These are phyloP conservation scores for Monosporozyma servazzii DNA, from an alignment of 805 yeast species.

Conservation along the genomic window DNA sequence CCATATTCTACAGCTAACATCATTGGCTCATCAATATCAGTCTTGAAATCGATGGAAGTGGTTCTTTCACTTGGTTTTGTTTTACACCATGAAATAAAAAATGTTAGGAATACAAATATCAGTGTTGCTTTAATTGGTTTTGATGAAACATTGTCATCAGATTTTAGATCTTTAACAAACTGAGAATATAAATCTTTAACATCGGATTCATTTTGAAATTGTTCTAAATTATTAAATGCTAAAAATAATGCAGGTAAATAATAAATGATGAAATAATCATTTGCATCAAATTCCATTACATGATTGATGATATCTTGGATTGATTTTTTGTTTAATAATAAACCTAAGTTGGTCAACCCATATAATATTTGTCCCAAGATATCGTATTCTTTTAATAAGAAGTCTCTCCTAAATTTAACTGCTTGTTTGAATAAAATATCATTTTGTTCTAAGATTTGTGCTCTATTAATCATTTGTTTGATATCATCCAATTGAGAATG, in stretches of 20 bases:
- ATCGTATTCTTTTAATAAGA: slow-evolving; percentile 61
- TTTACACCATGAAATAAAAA: slow-evolving; percentile 64
- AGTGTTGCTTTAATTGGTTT: slow-evolving; percentile 43
- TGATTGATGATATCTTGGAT: slow-evolving; percentile 34
- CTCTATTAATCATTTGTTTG: slow-evolving; percentile 42
- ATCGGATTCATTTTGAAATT: slow-evolving; percentile 32
- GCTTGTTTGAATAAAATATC: slow-evolving; percentile 38
- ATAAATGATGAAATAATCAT: slow-evolving; percentile 58
- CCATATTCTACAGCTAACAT: slow-evolving; percentile 52
- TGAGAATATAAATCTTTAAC: slow-evolving; percentile 33
- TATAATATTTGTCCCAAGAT: slow-evolving; percentile 54
- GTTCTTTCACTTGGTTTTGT: slow-evolving; percentile 33
- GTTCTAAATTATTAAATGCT: slow-evolving; percentile 34
- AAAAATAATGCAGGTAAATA: slow-evolving; percentile 51
- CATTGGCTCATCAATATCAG: slow-evolving; percentile 51
- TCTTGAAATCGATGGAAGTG: slow-evolving; percentile 42
- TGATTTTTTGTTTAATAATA: slow-evolving; percentile 30
- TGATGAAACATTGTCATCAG: slow-evolving; percentile 34
- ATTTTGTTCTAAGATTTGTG: slow-evolving; percentile 45
- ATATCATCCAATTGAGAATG: slow-evolving; percentile 49
- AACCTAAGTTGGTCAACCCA: slow-evolving; percentile 38
- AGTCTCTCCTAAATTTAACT: slow-evolving; percentile 51
- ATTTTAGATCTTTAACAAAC: slow-evolving; percentile 30
- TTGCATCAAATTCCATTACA: slow-evolving; percentile 40
- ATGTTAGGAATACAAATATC: slow-evolving; percentile 43